phyloP scores from a whole-genome alignment of 495 filamentous ascomycete genomes.

The Podospora appendiculata region DNA sequence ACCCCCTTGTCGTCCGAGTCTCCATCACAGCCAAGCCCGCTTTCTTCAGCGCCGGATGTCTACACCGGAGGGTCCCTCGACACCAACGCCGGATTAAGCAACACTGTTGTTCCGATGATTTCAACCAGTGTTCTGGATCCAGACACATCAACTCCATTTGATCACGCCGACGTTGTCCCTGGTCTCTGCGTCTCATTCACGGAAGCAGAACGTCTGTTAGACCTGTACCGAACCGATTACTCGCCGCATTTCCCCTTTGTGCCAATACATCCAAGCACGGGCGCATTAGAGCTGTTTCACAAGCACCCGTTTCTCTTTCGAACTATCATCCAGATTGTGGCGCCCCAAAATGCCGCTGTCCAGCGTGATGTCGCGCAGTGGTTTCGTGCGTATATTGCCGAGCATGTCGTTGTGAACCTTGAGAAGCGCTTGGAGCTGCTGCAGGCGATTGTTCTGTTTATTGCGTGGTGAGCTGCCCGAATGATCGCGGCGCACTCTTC shows the following conservation, averaged over 20 bases:
- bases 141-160: background rate
- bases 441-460: constrained; percentile 16
- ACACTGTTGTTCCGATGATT: too few relatives aligned
- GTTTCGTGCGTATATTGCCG: constrained; percentile 13
- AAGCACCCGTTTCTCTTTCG: constrained; percentile 18
- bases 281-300: constrained; percentile 8
- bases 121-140: background rate
- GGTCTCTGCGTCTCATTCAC: constrained; percentile 7
- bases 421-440: constrained; percentile 20
- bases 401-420: constrained; percentile 12
- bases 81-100: too few relatives aligned
- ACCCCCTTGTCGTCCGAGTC: background rate
- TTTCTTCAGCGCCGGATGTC: background rate
- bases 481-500: too few relatives aligned
- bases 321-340: constrained; percentile 11
- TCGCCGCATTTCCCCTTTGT: constrained; percentile 21
- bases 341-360: constrained; percentile 9
- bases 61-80: too few relatives aligned
- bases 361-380: constrained; percentile 8
- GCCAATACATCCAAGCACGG: constrained; percentile 2
- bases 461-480: constrained; percentile 15
- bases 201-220: constrained; percentile 8
- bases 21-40: background rate
- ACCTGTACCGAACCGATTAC: constrained; percentile 13
- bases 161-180: constrained; percentile 11